phyloP scores from a whole-genome alignment of 169 alveolate species.

The Cryptosporidium meleagridis region DNA sequence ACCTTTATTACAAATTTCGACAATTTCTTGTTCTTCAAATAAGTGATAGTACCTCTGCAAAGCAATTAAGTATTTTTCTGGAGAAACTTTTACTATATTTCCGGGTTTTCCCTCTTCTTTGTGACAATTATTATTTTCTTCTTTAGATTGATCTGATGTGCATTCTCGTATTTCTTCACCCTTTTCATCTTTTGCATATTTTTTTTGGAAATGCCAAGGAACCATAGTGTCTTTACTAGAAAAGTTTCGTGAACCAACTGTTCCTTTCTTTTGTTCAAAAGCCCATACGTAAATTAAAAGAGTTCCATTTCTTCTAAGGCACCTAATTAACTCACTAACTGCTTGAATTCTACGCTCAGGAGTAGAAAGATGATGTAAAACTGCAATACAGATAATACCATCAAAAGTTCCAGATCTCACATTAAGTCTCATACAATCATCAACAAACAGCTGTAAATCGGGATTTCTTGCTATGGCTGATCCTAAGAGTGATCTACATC shows the following conservation, averaged over 20 bases:
- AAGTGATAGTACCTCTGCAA: constrained; percentile 64
- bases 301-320: constrained; percentile 52
- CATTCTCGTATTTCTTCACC: background rate
- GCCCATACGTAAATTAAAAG: constrained; percentile 75
- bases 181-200: constrained; percentile 22
- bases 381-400: constrained; percentile 75
- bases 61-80: constrained; percentile 50
- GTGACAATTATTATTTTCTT: background rate
- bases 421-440: constrained; percentile 38
- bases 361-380: constrained; percentile 71
- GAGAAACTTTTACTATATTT: constrained; percentile 22
- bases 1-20: constrained; percentile 49
- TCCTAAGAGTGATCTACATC: constrained; percentile 47
- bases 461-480: constrained; percentile 37
- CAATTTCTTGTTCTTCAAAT: constrained; percentile 50
- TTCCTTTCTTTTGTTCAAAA: constrained; percentile 67
- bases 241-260: constrained; percentile 69
- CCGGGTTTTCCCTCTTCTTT: background rate
- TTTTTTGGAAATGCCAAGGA: constrained; percentile 76
- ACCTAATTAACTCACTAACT: constrained; percentile 45
- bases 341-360: constrained; percentile 59
- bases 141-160: background rate
- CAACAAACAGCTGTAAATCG: constrained; percentile 26
- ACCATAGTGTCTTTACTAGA: constrained; percentile 69
- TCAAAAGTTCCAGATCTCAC: constrained; percentile 56